These are phyloP conservation scores for Gnaphalium uliginosum DNA, from an alignment of 129 eudicot genomes.

Conservation along the genomic window DNA sequence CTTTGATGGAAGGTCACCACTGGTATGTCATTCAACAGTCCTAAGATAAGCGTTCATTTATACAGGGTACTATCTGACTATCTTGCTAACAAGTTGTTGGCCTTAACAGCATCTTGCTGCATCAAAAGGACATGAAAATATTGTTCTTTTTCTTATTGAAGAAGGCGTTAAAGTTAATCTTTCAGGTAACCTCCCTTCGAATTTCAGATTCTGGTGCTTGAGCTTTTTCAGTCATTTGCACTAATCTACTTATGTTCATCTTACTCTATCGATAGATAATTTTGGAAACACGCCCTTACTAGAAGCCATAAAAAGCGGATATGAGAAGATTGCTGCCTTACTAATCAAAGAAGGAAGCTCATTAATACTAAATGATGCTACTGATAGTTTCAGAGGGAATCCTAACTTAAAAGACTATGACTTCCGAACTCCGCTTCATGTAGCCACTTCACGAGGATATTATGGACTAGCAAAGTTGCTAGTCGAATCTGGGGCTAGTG, in stretches of 20 bases:
- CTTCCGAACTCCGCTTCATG: constrained; percentile 83
- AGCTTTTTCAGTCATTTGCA: constrained; percentile 1
- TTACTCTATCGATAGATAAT: constrained; percentile 56
- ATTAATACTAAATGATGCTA: constrained; percentile 48
- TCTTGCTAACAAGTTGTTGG: constrained; percentile 7
- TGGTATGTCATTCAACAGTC: constrained; percentile 43
- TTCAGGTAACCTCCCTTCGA: constrained; percentile 45
- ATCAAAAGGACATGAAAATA: constrained; percentile 74
- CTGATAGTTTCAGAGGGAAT: constrained; percentile 56
- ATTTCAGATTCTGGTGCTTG: neutral
- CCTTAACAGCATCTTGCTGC: constrained; percentile 89
- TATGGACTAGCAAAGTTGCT: constrained; percentile 73
- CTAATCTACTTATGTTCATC: constrained; percentile 16
- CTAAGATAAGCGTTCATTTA: no score
- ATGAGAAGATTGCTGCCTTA: constrained; percentile 67
- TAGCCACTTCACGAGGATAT: constrained; percentile 82
- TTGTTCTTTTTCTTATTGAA: constrained; percentile 61
- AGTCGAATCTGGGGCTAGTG: constrained; percentile 87
- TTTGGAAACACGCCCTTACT: constrained; percentile 79
- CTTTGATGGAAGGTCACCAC: constrained; percentile 83
- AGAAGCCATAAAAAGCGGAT: constrained; percentile 81
- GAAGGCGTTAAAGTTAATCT: constrained; percentile 55
- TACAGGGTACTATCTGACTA: no score
- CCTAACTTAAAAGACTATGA: constrained; percentile 85
- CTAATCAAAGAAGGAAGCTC: constrained; percentile 60